phyloP scores from a whole-genome alignment of 345 rosid genomes.

The Dipteronia dyeriana region DNA sequence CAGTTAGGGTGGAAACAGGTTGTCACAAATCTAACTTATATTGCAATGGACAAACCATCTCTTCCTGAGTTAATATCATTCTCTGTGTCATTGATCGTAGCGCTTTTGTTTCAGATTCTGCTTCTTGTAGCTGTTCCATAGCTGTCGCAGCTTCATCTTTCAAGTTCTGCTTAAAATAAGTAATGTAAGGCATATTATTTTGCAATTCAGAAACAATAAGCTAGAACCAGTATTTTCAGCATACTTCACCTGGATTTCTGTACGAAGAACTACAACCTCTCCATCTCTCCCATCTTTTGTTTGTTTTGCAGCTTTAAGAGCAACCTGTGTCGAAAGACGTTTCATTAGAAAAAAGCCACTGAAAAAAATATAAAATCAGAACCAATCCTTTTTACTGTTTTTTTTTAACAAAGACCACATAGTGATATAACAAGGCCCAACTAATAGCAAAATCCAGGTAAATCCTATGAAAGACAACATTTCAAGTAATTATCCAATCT shows the following conservation, averaged over 20 bases:
- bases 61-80: slow-evolving; percentile 88
- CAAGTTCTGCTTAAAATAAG: slow-evolving; percentile 50
- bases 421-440: background rate
- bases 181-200: slow-evolving; percentile 23
- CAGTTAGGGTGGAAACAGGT: slow-evolving; percentile 24
- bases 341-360: slow-evolving; percentile 12
- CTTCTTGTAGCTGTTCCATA: slow-evolving; percentile 70
- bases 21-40: slow-evolving; percentile 19
- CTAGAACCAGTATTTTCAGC: slow-evolving; percentile 21
- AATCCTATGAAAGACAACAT: slow-evolving; percentile 9
- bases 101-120: slow-evolving; percentile 86
- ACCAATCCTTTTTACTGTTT: background rate
- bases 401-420: background rate
- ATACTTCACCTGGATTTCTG: slow-evolving; percentile 77
- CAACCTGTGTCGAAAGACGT: slow-evolving; percentile 58
- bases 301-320: slow-evolving; percentile 85
- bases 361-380: background rate
- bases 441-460: slow-evolving; percentile 8
- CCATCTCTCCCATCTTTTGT: slow-evolving; percentile 73
- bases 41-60: slow-evolving; percentile 64
- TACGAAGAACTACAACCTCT: slow-evolving; percentile 66
- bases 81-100: slow-evolving; percentile 91
- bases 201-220: slow-evolving; percentile 18
- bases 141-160: slow-evolving; percentile 72
- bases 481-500: slow-evolving; percentile 9